A percentile compares a stretch with the other conserved stretches of the same genome.
These are phyloP conservation scores for Fusarium nanum DNA, from an alignment of 2,329 filamentous ascomycete genomes.

Conservation along the genomic window DNA sequence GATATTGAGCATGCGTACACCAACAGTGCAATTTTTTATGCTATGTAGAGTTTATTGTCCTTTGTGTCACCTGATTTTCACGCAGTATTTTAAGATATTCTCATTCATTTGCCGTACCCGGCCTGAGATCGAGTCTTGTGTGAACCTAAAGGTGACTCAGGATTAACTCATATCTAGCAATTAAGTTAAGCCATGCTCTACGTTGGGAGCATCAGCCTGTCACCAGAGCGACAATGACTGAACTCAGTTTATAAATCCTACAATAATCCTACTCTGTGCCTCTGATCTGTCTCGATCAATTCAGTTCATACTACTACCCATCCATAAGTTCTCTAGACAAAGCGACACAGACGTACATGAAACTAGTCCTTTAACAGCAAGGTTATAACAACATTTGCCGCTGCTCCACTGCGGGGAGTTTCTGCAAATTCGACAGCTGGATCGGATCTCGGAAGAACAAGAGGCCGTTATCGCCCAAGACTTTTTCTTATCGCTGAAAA, in stretches of 20 bases:
- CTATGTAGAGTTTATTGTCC: constrained; percentile 2
- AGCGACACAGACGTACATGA: not conserved
- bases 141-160: not conserved
- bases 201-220: not conserved
- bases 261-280: not conserved
- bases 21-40: constrained; percentile 4
- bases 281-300: constrained; percentile 7
- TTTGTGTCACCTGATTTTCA: constrained; percentile 17
- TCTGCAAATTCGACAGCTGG: not conserved
- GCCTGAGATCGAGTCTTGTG: not conserved
- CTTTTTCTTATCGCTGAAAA: constrained; percentile 47
- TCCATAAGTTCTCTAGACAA: not conserved
- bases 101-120: not conserved
- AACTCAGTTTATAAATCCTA: not conserved
- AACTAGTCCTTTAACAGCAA: constrained; percentile 33
- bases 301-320: constrained; percentile 10
- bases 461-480: constrained; percentile 37
- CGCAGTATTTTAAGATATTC: constrained; percentile 7
- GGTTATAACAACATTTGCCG: constrained; percentile 36
- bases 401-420: constrained; percentile 38
- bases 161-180: not conserved
- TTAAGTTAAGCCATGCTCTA: not conserved
- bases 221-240: not conserved
- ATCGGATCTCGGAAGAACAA: constrained; percentile 30
- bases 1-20: constrained; percentile 17